Base-by-base conservation (phyloP, 805 yeast species). In the Ogataea chonburiensis region DNA sequence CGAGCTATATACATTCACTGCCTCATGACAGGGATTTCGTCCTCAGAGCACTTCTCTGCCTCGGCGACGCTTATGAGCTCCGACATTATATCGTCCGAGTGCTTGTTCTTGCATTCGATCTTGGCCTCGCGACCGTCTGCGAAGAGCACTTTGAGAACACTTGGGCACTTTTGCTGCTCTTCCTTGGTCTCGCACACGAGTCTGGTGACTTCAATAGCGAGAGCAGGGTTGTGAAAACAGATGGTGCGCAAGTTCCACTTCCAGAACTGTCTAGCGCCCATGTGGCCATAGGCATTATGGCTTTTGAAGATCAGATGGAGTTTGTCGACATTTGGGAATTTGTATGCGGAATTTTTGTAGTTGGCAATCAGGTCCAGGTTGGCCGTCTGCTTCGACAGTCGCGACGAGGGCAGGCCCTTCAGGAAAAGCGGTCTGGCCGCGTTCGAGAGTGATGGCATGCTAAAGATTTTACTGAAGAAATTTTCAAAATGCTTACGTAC, bases 261-360 rank as follows among this genome's bases (percentile, higher is more conserved):
- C 93, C 94, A 85, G 61, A 88, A 86, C 47, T 74, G 73, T 50
- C 80, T 76, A 38, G 84, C 74, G 2, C 89, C 89, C 63, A 72
- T 68, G 49, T 81, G 79, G 1, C 85, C 82, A 45, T 67, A 58
- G 19, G 67, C 61, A 43, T 65, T 65, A 30, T 60, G 60, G 33
- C 56, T 64, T 47, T 77, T 77, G 54, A 82, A 70, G 16, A 74
- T 54, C 35, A 82, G 52, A 48, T 79, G 80, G 23, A 82, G 52
- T 38, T 66, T 64, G 24, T 54, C 49, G 31, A 68, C 57, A 39
- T 61, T 34, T 53, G 54, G 75, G 57, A 55, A 66, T 55, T 38
- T 55, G 41, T 52, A 57, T 1, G 71, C 61, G 1, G 71, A 66
- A 28, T 63, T 60, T 11, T 70, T 57, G 33, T 67, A 74, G 21